Evolutionary conservation across 305 asterid genomes (phyloP), one percentile per base, ranked within the genome.

Genomic region (Solanum hybrid): DNA sequence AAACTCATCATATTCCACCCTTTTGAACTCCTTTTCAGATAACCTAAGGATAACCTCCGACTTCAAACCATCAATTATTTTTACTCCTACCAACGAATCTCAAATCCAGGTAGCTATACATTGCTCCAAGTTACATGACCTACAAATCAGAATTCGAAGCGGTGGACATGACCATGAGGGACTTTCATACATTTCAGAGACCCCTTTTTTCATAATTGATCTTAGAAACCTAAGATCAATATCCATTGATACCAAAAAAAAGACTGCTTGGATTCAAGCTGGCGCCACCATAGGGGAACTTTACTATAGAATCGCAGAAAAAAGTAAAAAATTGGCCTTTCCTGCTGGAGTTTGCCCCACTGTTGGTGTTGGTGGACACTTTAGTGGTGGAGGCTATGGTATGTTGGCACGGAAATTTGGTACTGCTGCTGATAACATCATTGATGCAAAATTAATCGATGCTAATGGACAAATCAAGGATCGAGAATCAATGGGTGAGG

Each of bases 331-430:
- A 8, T 31, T 36, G 1, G 90, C 87, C 2, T 90, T 89, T 31
- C 34, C 90, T 3, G 92, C 90, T 4, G 90, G 93, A 1, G 73
- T 69, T 29, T 67, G 29, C 75, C 75, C 75, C 0, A 20, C 12
- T 22, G 73, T 64, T 22, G 73, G 28, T 22, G 74, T 64, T 22
- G 94, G 95, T 34, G 95, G 95, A 28, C 94, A 90, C 34, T 39
- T 93, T 22, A 92, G 92, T 31, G 95, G 95, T 6, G 94, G 94
- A 12, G 95, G 95, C 0, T 93, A 89, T 64, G 93, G 94, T 4
- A 39, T 89, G 71, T 71, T 93, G 92, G 46, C 92, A 61, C 77
- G 93, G 31, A 92, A 74, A 75, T 89, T 61, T 4, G 91, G 93
- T 39, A 51, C 80, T 2, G 16, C 95, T 2, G 90, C 90, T 1